phyloP scores from a whole-genome alignment of 768 basidiomycete species.

The Suillus americanus region DNA sequence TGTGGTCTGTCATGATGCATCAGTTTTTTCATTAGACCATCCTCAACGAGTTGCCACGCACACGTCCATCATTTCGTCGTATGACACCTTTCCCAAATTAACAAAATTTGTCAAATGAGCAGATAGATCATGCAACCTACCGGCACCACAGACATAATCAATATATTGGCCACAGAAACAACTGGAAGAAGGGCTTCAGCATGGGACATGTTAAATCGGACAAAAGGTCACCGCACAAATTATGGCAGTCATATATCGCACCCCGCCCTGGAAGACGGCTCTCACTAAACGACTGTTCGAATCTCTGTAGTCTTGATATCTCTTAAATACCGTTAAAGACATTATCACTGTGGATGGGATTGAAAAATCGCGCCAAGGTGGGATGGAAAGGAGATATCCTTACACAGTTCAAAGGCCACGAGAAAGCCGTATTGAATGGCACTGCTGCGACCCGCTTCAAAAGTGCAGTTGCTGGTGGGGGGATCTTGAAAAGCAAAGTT shows the following conservation, averaged over 20 bases:
- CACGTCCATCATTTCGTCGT: not conserved
- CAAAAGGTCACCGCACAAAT: not conserved
- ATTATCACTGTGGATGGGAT: not conserved
- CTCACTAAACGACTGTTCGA: not conserved
- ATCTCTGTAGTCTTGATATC: not conserved
- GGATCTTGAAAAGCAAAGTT: not conserved
- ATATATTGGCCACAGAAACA: not conserved
- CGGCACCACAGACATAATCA: not conserved
- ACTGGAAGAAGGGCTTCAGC: not conserved
- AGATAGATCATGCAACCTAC: not conserved
- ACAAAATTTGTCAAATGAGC: not conserved
- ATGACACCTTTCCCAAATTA: not conserved
- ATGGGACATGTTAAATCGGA: not conserved
- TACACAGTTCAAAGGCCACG: not conserved
- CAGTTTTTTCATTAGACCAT: not conserved
- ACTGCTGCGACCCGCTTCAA: not conserved
- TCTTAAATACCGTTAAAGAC: constrained; percentile 1
- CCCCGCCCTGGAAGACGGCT: not conserved
- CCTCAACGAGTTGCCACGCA: not conserved
- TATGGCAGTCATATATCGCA: not conserved
- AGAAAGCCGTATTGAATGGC: constrained; percentile 1
- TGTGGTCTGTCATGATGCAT: not conserved
- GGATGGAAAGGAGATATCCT: not conserved
- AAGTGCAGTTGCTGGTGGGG: not conserved
- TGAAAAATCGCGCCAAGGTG: not conserved